These are phyloP conservation scores for Combretum micranthum DNA, from an alignment of 345 rosid species.

Conservation along the genomic window DNA sequence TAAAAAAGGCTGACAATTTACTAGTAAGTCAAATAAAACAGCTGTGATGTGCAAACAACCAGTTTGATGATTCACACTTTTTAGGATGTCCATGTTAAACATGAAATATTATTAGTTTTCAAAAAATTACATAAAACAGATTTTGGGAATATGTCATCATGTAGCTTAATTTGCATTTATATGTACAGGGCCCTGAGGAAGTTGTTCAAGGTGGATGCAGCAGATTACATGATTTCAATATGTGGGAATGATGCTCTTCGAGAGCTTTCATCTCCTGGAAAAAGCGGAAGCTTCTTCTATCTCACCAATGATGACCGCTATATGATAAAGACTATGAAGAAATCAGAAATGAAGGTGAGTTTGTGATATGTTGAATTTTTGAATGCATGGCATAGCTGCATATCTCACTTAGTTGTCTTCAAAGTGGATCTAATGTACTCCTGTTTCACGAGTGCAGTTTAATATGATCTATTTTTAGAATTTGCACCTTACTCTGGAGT, in stretches of 20 bases:
- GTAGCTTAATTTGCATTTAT: slow-evolving; percentile 23
- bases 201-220: slow-evolving; percentile 54
- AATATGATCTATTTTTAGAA: background rate
- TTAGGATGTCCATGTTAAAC: too few relatives aligned
- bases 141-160: slow-evolving; percentile 24
- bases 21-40: too few relatives aligned
- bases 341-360: slow-evolving; percentile 64
- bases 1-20: too few relatives aligned
- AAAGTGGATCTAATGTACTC: background rate
- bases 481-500: too few relatives aligned
- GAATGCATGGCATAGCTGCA: too few relatives aligned
- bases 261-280: slow-evolving; percentile 69
- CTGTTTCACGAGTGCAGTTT: too few relatives aligned
- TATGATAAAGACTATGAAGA: slow-evolving; percentile 74
- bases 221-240: slow-evolving; percentile 63
- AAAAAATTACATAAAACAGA: background rate
- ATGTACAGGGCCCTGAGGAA: slow-evolving; percentile 46
- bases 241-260: slow-evolving; percentile 68
- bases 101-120: too few relatives aligned
- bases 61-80: too few relatives aligned
- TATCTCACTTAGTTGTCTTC: background rate
- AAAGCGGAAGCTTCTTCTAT: slow-evolving; percentile 69
- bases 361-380: background rate
- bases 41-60: too few relatives aligned
- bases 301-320: slow-evolving; percentile 62